phyloP scores from a whole-genome alignment of 305 asterid genomes.

The Solanum hybrid region DNA sequence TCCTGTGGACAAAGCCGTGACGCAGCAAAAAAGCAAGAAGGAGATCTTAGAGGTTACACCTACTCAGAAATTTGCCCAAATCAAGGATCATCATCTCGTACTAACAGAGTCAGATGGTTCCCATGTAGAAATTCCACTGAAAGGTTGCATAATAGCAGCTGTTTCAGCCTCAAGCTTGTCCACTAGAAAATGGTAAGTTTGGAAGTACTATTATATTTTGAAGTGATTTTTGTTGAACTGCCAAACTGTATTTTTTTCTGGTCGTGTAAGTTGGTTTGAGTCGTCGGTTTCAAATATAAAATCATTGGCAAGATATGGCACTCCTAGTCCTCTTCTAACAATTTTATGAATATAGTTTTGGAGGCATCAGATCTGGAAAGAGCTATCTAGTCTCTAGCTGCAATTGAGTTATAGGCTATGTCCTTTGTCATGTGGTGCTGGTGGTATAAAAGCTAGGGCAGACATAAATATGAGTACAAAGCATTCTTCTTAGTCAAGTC shows the following conservation, averaged over 20 bases:
- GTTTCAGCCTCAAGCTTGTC: slow-evolving; percentile 75
- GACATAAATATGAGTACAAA: neutral
- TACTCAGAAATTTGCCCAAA: slow-evolving; percentile 49
- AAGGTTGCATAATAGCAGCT: slow-evolving; percentile 60
- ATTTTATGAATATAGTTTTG: neutral
- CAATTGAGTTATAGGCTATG: neutral
- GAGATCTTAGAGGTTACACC: slow-evolving; percentile 72
- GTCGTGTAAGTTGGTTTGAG: neutral
- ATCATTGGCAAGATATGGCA: neutral
- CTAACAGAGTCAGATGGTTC: slow-evolving; percentile 61
- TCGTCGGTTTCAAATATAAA: neutral
- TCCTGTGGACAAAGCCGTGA: slow-evolving; percentile 32
- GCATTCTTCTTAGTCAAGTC: neutral
- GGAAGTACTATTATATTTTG: neutral
- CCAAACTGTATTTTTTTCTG: neutral
- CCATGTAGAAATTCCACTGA: slow-evolving; percentile 46
- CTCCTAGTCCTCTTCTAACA: neutral
- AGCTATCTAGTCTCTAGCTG: neutral
- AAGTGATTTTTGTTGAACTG: neutral
- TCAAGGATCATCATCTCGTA: slow-evolving; percentile 49
- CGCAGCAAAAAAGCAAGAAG: slow-evolving; percentile 51
- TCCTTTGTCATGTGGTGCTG: neutral
- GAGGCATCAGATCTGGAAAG: neutral
- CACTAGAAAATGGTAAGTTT: slow-evolving; percentile 70
- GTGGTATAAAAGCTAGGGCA: neutral